Evolutionary conservation across 169 alveolate species (phyloP).

Genomic region (Eimeria falciformis): DNA sequence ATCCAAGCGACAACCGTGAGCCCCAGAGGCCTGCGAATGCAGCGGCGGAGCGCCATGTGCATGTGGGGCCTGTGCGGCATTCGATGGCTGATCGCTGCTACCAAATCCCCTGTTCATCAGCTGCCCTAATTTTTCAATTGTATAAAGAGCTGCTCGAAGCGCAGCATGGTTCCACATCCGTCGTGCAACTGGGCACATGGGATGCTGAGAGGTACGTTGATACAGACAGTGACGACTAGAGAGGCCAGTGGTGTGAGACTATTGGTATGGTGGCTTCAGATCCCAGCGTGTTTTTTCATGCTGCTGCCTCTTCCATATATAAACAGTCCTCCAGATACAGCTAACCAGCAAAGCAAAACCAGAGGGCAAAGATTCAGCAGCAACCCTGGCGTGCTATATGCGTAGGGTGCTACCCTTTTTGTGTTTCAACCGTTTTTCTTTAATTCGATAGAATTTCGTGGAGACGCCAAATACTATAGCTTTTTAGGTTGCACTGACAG

Average conservation of each 20-base stretch:
- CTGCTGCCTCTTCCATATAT: background rate
- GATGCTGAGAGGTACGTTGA: conserved; percentile 58
- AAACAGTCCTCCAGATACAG: too few species aligned
- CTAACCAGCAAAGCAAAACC: too few species aligned
- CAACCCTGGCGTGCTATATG: too few species aligned
- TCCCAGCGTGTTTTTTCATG: background rate
- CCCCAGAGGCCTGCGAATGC: background rate
- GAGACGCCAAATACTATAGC: too few species aligned
- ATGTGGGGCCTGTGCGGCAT: conserved; percentile 22
- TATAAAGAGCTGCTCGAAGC: conserved; percentile 74
- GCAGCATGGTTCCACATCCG: conserved; percentile 68
- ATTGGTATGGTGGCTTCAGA: background rate
- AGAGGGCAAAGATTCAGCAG: too few species aligned
- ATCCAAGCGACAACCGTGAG: background rate
- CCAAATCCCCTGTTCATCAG: conserved; percentile 72
- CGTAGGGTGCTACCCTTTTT: too few species aligned
- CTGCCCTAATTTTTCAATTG: conserved; percentile 70
- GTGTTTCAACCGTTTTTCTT: too few species aligned
- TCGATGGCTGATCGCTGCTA: conserved; percentile 57
- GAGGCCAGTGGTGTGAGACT: background rate
- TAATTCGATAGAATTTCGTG: too few species aligned
- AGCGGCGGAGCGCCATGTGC: background rate
- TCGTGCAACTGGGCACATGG: conserved; percentile 75
- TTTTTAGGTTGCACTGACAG: too few species aligned
- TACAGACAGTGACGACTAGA: conserved; percentile 35